phyloP scores from a whole-genome alignment of 75 land plant species.

The Cryptomeria japonica region DNA sequence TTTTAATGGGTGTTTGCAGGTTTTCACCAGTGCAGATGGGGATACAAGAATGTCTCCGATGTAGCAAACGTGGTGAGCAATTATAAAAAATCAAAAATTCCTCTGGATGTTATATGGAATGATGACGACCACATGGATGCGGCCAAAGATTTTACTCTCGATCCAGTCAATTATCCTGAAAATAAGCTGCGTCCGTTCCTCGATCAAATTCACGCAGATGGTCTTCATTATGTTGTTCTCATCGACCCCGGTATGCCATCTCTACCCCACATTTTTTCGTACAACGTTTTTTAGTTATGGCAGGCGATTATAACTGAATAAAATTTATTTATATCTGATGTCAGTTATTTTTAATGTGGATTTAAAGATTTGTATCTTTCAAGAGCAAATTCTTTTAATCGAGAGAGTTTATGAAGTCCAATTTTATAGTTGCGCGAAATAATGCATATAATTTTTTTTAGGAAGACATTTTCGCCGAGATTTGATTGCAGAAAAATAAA shows the following conservation, averaged over 20 bases:
- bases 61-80: conserved; percentile 69
- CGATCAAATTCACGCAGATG: conserved; percentile 55
- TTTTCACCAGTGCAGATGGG: conserved; percentile 91
- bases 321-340: too few species aligned
- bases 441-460: too few species aligned
- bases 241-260: conserved; percentile 43
- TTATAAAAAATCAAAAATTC: conserved; percentile 65
- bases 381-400: too few species aligned
- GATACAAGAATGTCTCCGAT: conserved; percentile 68
- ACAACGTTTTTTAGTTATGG: not conserved
- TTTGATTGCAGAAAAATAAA: too few species aligned
- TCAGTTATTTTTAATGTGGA: too few species aligned
- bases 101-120: conserved; percentile 87
- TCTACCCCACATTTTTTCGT: not conserved
- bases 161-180: conserved; percentile 69
- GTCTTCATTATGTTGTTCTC: conserved; percentile 48
- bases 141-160: conserved; percentile 82
- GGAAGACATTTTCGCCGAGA: too few species aligned
- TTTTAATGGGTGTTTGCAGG: conserved; percentile 30
- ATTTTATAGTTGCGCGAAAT: too few species aligned
- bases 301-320: not conserved
- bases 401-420: too few species aligned
- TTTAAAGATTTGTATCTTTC: too few species aligned
- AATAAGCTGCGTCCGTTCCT: conserved; percentile 57
- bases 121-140: conserved; percentile 91